Conservation (phyloP, 257 asterid species). For the Capsicum pubescens region DNA sequence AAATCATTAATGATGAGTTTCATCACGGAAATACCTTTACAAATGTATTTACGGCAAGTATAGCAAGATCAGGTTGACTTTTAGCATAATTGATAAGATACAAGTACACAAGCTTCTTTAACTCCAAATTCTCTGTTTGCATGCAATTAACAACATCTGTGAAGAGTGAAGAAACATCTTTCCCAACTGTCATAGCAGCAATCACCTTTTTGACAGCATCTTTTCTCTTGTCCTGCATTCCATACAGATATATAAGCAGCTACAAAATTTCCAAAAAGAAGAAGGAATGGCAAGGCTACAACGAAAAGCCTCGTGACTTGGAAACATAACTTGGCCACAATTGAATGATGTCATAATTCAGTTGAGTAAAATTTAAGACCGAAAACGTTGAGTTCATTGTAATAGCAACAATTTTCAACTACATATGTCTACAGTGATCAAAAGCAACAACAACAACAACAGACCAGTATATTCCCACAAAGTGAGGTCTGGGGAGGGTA, state of each 20-base stretch:
- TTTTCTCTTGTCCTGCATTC: constrained; percentile 90
- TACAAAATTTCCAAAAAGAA: background rate
- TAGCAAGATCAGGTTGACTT: constrained; percentile 99
- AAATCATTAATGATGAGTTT: constrained; percentile 28
- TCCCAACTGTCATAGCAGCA: constrained; percentile 99
- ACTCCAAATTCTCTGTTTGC: constrained; percentile 99
- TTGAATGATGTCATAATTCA: background rate
- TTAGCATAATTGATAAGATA: constrained; percentile 98
- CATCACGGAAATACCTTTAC: constrained; percentile 67
- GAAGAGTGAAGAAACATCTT: constrained; percentile 95
- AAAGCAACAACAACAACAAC: too few species aligned
- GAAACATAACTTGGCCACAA: background rate
- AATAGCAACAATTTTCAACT: background rate
- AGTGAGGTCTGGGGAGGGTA: too few species aligned
- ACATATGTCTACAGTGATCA: background rate
- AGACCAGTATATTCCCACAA: too few species aligned
- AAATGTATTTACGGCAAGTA: constrained; percentile 96
- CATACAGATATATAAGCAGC: constrained; percentile 21
- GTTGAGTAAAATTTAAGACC: background rate
- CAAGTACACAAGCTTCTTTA: constrained; percentile 92
- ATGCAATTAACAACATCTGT: constrained; percentile 99
- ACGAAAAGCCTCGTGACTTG: background rate
- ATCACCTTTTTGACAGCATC: constrained; percentile 99
- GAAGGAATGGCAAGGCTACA: background rate
- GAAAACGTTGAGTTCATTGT: constrained; percentile 7